Percentiles rank a stretch among this genome's conserved stretches.
Evolutionary conservation across 371 early-diverging fungal species (phyloP).

Genomic region (Basidiobolus heterosporus): DNA sequence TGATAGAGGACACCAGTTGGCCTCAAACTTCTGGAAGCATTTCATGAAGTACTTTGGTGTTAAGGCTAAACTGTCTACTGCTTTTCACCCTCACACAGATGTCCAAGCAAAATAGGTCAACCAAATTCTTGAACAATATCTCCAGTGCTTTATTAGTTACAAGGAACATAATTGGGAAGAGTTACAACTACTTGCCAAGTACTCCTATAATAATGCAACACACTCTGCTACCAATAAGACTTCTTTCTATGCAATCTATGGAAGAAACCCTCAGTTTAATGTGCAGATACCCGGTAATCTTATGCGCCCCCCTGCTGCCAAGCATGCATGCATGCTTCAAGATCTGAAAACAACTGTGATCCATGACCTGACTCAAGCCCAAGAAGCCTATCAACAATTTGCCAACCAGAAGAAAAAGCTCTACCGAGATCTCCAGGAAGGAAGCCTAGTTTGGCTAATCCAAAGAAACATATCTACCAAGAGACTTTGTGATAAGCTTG

Average conservation of each 20-base stretch:
- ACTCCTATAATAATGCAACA: not conserved
- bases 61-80: no score
- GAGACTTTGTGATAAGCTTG: not conserved
- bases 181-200: no score
- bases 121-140: no score
- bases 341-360: not conserved
- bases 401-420: not conserved
- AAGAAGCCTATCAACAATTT: not conserved
- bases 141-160: no score
- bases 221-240: conserved; percentile 11
- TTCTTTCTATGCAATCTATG: conserved; percentile 14
- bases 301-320: not conserved
- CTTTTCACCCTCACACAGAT: no score
- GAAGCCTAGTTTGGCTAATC: not conserved
- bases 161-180: no score
- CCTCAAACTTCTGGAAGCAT: no score
- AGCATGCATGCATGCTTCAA: not conserved
- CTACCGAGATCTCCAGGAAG: not conserved
- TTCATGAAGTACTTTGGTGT: no score
- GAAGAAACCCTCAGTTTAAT: not conserved
- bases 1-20: no score
- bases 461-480: not conserved
- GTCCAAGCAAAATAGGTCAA: no score
- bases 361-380: not conserved
- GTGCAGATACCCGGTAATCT: not conserved